These are phyloP conservation scores for Symbiodinium natans DNA, from an alignment of 73 alveolate species.

Conservation along the genomic window DNA sequence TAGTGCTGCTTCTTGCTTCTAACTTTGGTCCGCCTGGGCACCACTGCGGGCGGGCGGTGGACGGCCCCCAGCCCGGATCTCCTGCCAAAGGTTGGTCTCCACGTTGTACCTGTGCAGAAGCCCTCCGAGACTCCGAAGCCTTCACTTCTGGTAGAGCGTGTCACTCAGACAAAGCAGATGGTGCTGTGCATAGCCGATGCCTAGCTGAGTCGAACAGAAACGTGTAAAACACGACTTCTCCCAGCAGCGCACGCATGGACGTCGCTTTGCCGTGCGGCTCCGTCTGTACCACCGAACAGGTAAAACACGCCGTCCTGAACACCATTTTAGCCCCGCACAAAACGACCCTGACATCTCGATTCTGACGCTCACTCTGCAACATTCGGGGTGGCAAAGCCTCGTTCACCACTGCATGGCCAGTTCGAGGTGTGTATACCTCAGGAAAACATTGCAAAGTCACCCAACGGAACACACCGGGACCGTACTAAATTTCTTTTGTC, in stretches of 20 bases:
- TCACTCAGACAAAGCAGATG: too few relatives aligned
- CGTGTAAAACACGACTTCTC: background rate
- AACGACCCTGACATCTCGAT: background rate
- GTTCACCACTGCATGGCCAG: conserved; percentile 92
- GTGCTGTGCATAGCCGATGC: too few relatives aligned
- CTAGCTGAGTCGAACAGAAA: too few relatives aligned
- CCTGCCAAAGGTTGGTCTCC: conserved; percentile 92
- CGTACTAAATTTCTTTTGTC: too few relatives aligned
- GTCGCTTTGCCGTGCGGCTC: conserved; percentile 92
- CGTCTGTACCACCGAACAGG: conserved; percentile 94
- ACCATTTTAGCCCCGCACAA: background rate
- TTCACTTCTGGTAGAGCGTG: too few relatives aligned
- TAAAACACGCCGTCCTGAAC: conserved; percentile 50
- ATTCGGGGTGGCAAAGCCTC: background rate
- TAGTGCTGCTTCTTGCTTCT: background rate
- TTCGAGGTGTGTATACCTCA: conserved; percentile 86
- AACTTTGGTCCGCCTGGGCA: conserved; percentile 23
- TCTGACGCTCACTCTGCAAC: background rate
- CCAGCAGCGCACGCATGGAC: conserved; percentile 73
- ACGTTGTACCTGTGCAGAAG: conserved; percentile 93
- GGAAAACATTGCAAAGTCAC: background rate
- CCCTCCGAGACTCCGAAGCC: too few relatives aligned
- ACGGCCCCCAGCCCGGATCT: conserved; percentile 76
- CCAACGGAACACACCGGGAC: background rate
- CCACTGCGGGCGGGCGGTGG: conserved; percentile 93